Conservation (phyloP, 1,284 basidiomycete species). For the Blastosporella zonata region DNA sequence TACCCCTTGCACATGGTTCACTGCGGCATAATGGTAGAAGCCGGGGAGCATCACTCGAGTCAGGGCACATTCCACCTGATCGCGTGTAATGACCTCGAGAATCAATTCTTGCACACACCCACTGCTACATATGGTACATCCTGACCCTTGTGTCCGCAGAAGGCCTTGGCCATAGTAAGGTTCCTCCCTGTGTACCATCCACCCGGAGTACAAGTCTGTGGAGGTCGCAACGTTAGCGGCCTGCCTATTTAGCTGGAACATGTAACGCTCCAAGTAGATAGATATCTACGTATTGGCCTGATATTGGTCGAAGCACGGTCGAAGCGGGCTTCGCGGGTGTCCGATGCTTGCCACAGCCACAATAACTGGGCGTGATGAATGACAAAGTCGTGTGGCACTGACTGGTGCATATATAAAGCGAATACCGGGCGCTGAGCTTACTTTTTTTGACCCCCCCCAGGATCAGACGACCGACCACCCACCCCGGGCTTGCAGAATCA, state of each 20-base stretch:
- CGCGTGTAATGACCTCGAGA: constrained; percentile 1
- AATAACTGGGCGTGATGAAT: constrained; percentile 12
- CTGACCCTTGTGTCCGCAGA: constrained; percentile 3
- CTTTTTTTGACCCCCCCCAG: constrained; percentile 1
- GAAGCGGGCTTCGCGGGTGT: background rate
- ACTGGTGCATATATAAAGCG: constrained; percentile 14
- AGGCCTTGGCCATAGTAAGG: constrained; percentile 8
- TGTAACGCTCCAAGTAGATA: background rate
- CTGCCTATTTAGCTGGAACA: background rate
- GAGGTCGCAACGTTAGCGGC: no score
- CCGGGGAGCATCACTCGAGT: constrained; percentile 5
- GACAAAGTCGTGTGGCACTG: constrained; percentile 15
- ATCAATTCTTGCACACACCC: background rate
- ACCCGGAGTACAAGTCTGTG: no score
- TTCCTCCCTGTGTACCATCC: background rate
- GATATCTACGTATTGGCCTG: background rate
- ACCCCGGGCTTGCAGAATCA: constrained; percentile 15
- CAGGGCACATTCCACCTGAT: constrained; percentile 14
- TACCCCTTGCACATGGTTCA: constrained; percentile 1
- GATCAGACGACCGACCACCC: no score
- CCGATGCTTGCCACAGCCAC: constrained; percentile 1
- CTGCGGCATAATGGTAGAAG: constrained; percentile 1
- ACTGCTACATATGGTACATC: constrained; percentile 2
- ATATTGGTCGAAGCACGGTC: background rate
- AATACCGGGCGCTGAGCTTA: background rate